Evolutionary conservation across 2,329 filamentous ascomycete species (phyloP), one percentile per base, ranked within the genome.

Genomic region (Clarireedia sp.): DNA sequence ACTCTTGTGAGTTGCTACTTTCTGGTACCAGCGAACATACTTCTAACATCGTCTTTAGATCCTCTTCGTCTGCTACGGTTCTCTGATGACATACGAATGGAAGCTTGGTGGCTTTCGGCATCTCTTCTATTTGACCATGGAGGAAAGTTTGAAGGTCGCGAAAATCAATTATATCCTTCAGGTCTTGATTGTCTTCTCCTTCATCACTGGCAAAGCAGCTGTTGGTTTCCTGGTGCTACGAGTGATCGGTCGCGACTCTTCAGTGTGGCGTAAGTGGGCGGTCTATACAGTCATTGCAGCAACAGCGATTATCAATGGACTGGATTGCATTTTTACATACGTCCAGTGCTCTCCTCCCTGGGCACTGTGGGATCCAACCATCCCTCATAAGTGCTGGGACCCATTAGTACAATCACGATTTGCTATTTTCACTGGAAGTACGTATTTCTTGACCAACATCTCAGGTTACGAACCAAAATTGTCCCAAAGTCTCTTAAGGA

Each of bases 141-240:
- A 16, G 3, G 29, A 57, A 23, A 16, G n/a, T 26, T 24, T 51
- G 24, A 21, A 46, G 19, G 44, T 17, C 2, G 46, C 19, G 19
- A 48, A 54, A 36, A 16, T 54, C 12, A 54, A 57, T 37, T 48
- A 47, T 10, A 38, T 57, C 5, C 21, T 49, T 5, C 55, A 46
- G 36, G 51, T 40, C 0, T 8, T 33, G 4, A 36, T 43, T 24
- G 33, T 57, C 14, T 45, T 57, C 17, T n/a, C 50, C 5, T 50
- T 19, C 7, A 37, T 49, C 16, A 41, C 45, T 16, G 47, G 51
- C 3, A 57, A 57, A 33, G 19, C 29, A 9, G 38, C 51, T n/a
- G 55, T 57, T 2, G 55, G 44, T 4, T 45, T 44, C 19, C 46
- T 57, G 1, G 46, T 57, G 1, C 51, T 57, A 7, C 51, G 55